Evolutionary conservation across 2,329 filamentous ascomycete genomes (phyloP).

Genomic region (Nigrospora oryzae): DNA sequence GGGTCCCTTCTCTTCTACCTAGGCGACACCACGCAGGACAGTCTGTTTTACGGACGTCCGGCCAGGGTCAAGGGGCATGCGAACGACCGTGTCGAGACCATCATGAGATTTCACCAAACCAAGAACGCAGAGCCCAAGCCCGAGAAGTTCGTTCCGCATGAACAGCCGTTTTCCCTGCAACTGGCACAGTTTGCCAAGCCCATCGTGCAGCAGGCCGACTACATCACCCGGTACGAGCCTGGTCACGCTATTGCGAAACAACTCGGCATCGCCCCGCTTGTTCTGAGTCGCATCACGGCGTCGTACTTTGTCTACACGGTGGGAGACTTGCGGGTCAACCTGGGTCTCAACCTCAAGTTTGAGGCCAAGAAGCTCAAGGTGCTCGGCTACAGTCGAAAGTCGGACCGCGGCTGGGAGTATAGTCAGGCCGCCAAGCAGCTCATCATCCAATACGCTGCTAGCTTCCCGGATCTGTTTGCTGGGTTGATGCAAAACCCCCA

Average conservation of each 20-base stretch:
- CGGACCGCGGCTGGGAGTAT: constrained; percentile 87
- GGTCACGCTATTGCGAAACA: constrained; percentile 83
- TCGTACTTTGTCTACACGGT: constrained; percentile 77
- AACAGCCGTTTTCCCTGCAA: constrained; percentile 26
- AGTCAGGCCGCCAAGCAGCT: constrained; percentile 75
- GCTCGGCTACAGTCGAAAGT: constrained; percentile 85
- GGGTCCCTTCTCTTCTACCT: constrained; percentile 85
- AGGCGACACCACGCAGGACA: constrained; percentile 64
- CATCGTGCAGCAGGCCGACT: constrained; percentile 64
- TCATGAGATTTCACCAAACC: background rate
- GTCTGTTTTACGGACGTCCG: constrained; percentile 63
- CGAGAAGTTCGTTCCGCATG: constrained; percentile 1
- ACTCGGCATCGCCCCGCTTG: constrained; percentile 73
- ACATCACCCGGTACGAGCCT: constrained; percentile 67
- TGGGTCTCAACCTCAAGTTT: constrained; percentile 94
- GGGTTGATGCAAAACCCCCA: constrained; percentile 80
- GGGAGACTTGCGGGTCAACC: constrained; percentile 75
- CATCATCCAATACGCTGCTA: constrained; percentile 81
- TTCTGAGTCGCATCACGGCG: constrained; percentile 91
- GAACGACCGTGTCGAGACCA: constrained; percentile 18
- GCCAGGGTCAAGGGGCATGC: constrained; percentile 72
- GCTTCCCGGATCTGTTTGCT: constrained; percentile 91
- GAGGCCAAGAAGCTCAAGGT: constrained; percentile 94
- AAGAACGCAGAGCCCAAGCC: background rate
- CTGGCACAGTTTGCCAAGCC: constrained; percentile 75